phyloP scores from a whole-genome alignment of 2,329 filamentous ascomycete genomes.

The Exophiala viscosa region DNA sequence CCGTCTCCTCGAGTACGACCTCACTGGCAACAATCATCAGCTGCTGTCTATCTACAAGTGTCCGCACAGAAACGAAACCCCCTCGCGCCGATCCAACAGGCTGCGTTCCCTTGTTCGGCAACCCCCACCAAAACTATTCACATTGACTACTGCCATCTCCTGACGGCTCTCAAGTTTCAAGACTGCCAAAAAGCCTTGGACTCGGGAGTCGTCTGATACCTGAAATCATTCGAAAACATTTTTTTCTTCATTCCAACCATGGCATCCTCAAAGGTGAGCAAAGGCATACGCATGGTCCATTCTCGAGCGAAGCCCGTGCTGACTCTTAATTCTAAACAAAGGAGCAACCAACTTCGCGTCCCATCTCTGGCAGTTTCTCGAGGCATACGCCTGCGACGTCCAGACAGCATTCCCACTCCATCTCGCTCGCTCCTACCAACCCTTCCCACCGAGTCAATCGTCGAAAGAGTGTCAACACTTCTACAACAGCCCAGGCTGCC shows the following conservation, averaged over 20 bases:
- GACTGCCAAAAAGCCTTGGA: slow-evolving; percentile 21
- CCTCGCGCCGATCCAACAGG: not conserved
- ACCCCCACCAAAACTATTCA: slow-evolving; percentile 18
- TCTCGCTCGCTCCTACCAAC: slow-evolving; percentile 73
- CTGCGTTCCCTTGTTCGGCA: not conserved
- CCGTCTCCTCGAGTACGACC: no score
- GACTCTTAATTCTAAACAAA: slow-evolving; percentile 24
- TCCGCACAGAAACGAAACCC: slow-evolving; percentile 3
- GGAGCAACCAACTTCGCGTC: slow-evolving; percentile 27
- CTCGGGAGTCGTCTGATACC: slow-evolving; percentile 24
- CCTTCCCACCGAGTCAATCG: slow-evolving; percentile 81
- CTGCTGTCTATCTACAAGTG: slow-evolving; percentile 5
- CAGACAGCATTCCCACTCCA: slow-evolving; percentile 67
- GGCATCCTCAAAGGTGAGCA: slow-evolving; percentile 25
- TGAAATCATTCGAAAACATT: not conserved
- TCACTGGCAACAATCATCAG: no score
- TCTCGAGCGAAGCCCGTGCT: slow-evolving; percentile 21
- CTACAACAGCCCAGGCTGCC: slow-evolving; percentile 63
- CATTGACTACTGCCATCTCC: slow-evolving; percentile 17
- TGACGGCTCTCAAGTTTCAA: slow-evolving; percentile 27
- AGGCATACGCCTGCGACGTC: slow-evolving; percentile 26
- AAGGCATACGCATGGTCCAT: slow-evolving; percentile 4
- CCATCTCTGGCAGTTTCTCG: slow-evolving; percentile 28
- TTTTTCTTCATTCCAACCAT: slow-evolving; percentile 13
- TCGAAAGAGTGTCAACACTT: slow-evolving; percentile 85